Percentiles rank a stretch among this genome's conserved stretches.
phyloP scores from a whole-genome alignment of 192 early-diverging fungal species.

The Coemansia brasiliensis region DNA sequence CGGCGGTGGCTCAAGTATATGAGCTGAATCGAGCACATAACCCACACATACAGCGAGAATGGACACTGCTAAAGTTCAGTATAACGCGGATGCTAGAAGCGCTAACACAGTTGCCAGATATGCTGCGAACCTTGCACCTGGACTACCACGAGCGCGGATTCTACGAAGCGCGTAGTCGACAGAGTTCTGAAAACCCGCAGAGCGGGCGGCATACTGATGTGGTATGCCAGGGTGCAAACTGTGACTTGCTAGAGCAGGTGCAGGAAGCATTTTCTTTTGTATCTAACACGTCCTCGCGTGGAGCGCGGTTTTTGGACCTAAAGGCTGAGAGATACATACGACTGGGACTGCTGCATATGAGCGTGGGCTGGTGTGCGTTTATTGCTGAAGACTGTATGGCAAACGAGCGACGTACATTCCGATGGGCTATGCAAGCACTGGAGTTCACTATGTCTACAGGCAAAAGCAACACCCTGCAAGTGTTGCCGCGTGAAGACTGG shows the following conservation, averaged over 20 bases:
- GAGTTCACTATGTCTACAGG: conserved; percentile 81
- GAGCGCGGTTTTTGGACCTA: conserved; percentile 61
- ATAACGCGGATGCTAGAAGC: conserved; percentile 48
- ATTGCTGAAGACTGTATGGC: conserved; percentile 80
- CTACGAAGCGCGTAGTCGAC: conserved; percentile 13
- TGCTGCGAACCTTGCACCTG: conserved; percentile 49
- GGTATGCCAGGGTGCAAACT: conserved; percentile 28
- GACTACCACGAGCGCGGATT: conserved; percentile 36
- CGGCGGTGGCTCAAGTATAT: conserved; percentile 23
- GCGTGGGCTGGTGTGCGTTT: conserved; percentile 88
- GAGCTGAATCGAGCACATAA: conserved; percentile 48
- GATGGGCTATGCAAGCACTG: conserved; percentile 81
- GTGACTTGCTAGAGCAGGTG: conserved; percentile 45
- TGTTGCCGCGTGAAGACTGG: conserved; percentile 72
- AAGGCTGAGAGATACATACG: conserved; percentile 62
- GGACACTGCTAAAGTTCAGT: conserved; percentile 43
- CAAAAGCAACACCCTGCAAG: conserved; percentile 68
- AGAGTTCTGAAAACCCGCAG: background rate
- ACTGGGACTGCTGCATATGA: conserved; percentile 66
- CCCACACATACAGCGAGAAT: conserved; percentile 39
- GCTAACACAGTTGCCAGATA: conserved; percentile 46
- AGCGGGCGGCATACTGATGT: background rate
- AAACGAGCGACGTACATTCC: conserved; percentile 75
- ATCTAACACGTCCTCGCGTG: conserved; percentile 62
- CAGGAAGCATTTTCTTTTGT: conserved; percentile 54